Evolutionary conservation across 768 basidiomycete species (phyloP).

Genomic region (Lactarius akahatsu): DNA sequence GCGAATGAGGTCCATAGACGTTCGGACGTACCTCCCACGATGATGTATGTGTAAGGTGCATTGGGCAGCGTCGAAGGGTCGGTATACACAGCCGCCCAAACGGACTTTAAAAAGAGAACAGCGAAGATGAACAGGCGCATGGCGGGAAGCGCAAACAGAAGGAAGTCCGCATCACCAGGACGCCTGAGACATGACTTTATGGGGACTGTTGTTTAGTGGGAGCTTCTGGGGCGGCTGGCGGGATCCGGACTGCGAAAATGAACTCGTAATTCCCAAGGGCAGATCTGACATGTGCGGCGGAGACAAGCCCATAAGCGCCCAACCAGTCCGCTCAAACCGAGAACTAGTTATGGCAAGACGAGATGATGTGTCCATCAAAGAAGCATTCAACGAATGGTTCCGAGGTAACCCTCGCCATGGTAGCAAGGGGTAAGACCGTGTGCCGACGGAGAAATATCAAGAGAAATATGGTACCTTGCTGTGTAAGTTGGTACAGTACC

Average conservation of each 20-base stretch:
- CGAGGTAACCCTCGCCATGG: too few species aligned
- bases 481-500: too few species aligned
- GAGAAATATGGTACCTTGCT: too few species aligned
- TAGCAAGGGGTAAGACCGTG: too few species aligned
- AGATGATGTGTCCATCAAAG: neutral
- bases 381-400: neutral
- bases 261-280: neutral
- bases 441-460: too few species aligned
- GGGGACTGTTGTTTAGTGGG: neutral
- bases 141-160: neutral
- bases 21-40: constrained; percentile 15
- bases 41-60: constrained; percentile 9
- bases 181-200: neutral
- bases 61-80: neutral
- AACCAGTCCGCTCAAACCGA: neutral
- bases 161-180: neutral
- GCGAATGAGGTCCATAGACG: neutral
- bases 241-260: neutral
- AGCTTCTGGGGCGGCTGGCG: neutral
- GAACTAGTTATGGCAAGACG: neutral
- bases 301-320: neutral
- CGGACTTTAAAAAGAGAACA: constrained; percentile 1
- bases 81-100: neutral
- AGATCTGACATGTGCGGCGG: neutral
- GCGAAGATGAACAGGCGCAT: neutral